Conservation (phyloP, 2,329 filamentous ascomycete species). For the Neofusicoccum ribis region DNA sequence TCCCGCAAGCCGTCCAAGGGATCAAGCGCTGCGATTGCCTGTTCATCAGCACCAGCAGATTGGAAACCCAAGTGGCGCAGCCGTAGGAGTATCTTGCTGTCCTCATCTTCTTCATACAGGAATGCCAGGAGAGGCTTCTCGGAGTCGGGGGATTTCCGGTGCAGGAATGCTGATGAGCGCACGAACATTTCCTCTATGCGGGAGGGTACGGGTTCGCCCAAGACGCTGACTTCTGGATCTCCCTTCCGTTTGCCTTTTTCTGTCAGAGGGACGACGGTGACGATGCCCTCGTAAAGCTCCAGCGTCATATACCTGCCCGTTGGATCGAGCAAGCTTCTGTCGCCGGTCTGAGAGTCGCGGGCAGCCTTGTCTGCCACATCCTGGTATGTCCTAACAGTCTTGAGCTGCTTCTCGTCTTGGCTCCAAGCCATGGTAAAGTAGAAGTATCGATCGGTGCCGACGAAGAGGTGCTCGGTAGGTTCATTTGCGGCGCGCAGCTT, state of each 20-base stretch:
- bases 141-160: conserved; percentile 48
- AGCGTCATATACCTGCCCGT: conserved; percentile 67
- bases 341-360: conserved; percentile 76
- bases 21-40: conserved; percentile 54
- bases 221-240: conserved; percentile 53
- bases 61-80: conserved; percentile 56
- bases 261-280: conserved; percentile 64
- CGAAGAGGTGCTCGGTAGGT: conserved; percentile 79
- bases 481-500: conserved; percentile 74
- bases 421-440: conserved; percentile 94
- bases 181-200: conserved; percentile 68
- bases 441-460: conserved; percentile 85
- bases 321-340: conserved; percentile 82
- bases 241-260: conserved; percentile 54
- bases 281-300: conserved; percentile 68
- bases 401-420: conserved; percentile 51
- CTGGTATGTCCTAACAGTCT: conserved; percentile 59
- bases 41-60: conserved; percentile 46
- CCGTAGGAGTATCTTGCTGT: conserved; percentile 54
- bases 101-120: conserved; percentile 64
- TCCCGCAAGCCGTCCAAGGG: conserved; percentile 52
- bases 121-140: conserved; percentile 63
- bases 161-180: conserved; percentile 65
- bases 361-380: conserved; percentile 62
- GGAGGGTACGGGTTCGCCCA: conserved; percentile 63